These are phyloP conservation scores for Neodidymelliopsis sp. DNA, from an alignment of 2,329 filamentous ascomycete genomes.

Conservation along the genomic window DNA sequence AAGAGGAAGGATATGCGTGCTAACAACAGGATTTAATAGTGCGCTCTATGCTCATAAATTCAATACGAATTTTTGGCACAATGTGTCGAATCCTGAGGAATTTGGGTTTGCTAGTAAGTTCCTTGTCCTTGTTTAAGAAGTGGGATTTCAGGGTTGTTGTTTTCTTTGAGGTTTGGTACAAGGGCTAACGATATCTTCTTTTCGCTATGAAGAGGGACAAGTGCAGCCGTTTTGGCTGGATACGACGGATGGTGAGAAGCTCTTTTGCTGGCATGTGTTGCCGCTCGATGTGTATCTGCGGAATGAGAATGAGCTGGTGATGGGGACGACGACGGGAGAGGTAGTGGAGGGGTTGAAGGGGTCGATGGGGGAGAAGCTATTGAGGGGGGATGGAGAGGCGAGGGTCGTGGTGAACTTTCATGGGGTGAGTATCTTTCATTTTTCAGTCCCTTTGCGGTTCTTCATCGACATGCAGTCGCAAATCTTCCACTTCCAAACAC, in stretches of 20 bases:
- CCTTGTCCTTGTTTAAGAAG: too few relatives aligned
- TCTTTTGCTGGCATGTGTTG: slow-evolving; percentile 92
- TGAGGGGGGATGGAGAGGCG: slow-evolving; percentile 59
- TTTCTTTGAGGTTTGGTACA: too few relatives aligned
- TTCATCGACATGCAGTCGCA: too few relatives aligned
- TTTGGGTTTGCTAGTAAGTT: slow-evolving; percentile 83
- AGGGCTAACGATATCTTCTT: too few relatives aligned
- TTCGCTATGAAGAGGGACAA: slow-evolving; percentile 83
- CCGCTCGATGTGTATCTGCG: slow-evolving; percentile 78
- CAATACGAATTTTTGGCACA: slow-evolving; percentile 73
- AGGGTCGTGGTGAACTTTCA: slow-evolving; percentile 68
- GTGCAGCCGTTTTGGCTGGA: slow-evolving; percentile 82
- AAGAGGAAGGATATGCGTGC: not conserved
- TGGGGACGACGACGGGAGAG: slow-evolving; percentile 48
- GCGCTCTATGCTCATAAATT: slow-evolving; percentile 85
- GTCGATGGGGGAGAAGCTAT: slow-evolving; percentile 59
- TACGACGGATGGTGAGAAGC: slow-evolving; percentile 76
- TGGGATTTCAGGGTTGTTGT: too few relatives aligned
- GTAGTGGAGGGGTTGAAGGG: slow-evolving; percentile 54
- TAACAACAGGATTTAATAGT: slow-evolving; percentile 55
- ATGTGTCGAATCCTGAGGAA: slow-evolving; percentile 77
- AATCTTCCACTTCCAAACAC: not conserved
- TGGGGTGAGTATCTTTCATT: slow-evolving; percentile 58
- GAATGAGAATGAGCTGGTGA: slow-evolving; percentile 68
- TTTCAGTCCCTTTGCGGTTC: not conserved